Evolutionary conservation across 1,139 yeast genomes (phyloP), one percentile per base, ranked within the genome.

Genomic region (Arxiozyma slooffiae): DNA sequence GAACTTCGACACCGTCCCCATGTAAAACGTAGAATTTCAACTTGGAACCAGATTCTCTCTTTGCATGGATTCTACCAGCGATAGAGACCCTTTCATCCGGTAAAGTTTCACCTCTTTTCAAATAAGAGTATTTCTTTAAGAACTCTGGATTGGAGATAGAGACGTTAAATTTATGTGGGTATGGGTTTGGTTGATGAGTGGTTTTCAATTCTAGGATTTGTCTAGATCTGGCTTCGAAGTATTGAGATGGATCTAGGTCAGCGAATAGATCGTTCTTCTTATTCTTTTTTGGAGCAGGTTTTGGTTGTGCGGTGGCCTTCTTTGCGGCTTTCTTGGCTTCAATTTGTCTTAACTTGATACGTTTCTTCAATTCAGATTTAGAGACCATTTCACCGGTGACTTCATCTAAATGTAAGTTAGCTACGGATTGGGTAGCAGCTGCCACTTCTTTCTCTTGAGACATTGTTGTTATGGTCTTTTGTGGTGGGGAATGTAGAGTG

Each of bases 361-460:
- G 86, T 78, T 86, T 88, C 78, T 92, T 92, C 74, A 92, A 81
- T 71, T 92, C 98, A 55, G 94, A 78, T 76, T 92, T 92, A 68
- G 98, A 92, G 48, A 92, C 96, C 71, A 82, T 86, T 73, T 92
- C 98, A 48, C 97, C 97, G 57, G 97, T 90, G 61, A 74, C 95
- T 54, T 89, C 97, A 69, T 92, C 98, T 61, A 92, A 77, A 59
- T 72, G 72, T 67, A 88, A 81, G 77, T 89, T 90, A 69, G 87
- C 90, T 59, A 88, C 80, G 62, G 80, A 81, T 63, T 89, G 96
- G 49, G 94, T 71, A 51, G 77, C 83, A 66, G 80, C 74, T 55
- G 82, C 80, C 56, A 78, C 81, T 60, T 65, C 62, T 54, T n/a
- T n/a, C n/a, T 60, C 67, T 50, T 64, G 63, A 52, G 75, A 70